phyloP scores from a whole-genome alignment of 768 basidiomycete genomes.

The Nidularia sp. region DNA sequence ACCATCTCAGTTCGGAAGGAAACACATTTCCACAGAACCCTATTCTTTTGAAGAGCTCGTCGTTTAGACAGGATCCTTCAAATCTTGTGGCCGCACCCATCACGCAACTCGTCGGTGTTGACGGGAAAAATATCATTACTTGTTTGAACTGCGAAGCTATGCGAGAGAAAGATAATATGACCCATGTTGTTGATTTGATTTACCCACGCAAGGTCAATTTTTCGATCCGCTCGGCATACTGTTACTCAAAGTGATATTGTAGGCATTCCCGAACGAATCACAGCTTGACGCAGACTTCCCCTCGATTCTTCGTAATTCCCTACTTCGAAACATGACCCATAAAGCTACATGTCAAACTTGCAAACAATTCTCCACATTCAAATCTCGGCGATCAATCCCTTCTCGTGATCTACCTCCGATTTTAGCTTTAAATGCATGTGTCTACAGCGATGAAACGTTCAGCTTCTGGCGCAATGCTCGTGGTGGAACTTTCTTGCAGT shows the following conservation, averaged over 20 bases:
- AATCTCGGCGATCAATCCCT: constrained; percentile 62
- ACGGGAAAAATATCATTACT: constrained; percentile 68
- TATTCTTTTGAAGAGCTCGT: constrained; percentile 29
- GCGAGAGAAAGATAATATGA: constrained; percentile 71
- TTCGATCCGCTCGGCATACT: not conserved
- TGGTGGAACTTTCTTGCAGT: constrained; percentile 54
- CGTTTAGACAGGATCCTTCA: constrained; percentile 4
- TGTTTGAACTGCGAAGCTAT: constrained; percentile 74
- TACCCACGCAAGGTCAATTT: constrained; percentile 76
- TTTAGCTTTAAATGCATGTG: constrained; percentile 81
- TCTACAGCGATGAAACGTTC: constrained; percentile 70
- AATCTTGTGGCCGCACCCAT: constrained; percentile 62
- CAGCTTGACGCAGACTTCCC: constrained; percentile 48
- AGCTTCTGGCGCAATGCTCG: constrained; percentile 73
- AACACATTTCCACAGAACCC: constrained; percentile 62
- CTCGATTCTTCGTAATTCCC: constrained; percentile 66
- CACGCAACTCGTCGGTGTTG: constrained; percentile 81
- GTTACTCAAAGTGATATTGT: not conserved
- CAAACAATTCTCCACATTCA: constrained; percentile 71
- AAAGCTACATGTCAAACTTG: constrained; percentile 86
- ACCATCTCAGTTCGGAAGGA: constrained; percentile 76
- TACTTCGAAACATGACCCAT: constrained; percentile 78
- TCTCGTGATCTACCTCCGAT: constrained; percentile 74
- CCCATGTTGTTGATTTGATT: constrained; percentile 80
- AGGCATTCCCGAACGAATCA: constrained; percentile 31